These are phyloP conservation scores for Verticillium klebahnii DNA, from an alignment of 2,329 filamentous ascomycete genomes.

Conservation along the genomic window DNA sequence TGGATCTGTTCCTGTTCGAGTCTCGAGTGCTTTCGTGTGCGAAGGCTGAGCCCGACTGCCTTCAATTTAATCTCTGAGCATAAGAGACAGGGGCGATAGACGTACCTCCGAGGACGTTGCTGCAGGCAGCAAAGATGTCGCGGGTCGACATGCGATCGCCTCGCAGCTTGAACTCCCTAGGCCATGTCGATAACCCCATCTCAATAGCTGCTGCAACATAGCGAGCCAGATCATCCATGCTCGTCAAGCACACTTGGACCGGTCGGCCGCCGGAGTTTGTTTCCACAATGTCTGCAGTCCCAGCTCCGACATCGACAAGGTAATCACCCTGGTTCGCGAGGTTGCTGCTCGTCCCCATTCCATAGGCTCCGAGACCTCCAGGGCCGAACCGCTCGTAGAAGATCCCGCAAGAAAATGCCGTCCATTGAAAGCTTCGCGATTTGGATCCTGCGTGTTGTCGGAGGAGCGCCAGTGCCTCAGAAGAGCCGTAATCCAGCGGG, in stretches of 20 bases:
- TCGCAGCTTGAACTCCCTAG: slow-evolving; percentile 62
- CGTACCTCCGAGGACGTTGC: slow-evolving; percentile 45
- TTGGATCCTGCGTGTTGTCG: slow-evolving; percentile 43
- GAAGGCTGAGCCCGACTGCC: slow-evolving; percentile 35
- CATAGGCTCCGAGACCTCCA: slow-evolving; percentile 55
- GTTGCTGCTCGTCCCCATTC: slow-evolving; percentile 54
- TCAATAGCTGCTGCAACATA: slow-evolving; percentile 68
- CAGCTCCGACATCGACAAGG: slow-evolving; percentile 56
- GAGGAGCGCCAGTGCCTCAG: slow-evolving; percentile 51
- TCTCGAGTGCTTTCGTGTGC: slow-evolving; percentile 32
- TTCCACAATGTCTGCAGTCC: slow-evolving; percentile 56
- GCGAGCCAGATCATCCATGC: slow-evolving; percentile 63
- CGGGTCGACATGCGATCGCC: slow-evolving; percentile 61
- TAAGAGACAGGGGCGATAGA: neutral
- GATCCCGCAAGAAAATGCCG: slow-evolving; percentile 68
- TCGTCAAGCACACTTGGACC: slow-evolving; percentile 62
- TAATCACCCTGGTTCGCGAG: slow-evolving; percentile 58
- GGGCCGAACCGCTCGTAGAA: slow-evolving; percentile 73
- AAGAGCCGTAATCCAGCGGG: slow-evolving; percentile 56
- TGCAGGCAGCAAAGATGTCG: slow-evolving; percentile 49
- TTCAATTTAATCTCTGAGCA: neutral
- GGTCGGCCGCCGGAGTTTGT: slow-evolving; percentile 43
- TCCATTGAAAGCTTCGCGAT: slow-evolving; percentile 56
- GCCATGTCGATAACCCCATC: slow-evolving; percentile 57
- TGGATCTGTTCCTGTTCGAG: slow-evolving; percentile 18